Evolutionary conservation across 352 stramenopile species (phyloP), one percentile per base, ranked within the genome.

Genomic region (Phytophthora pini): DNA sequence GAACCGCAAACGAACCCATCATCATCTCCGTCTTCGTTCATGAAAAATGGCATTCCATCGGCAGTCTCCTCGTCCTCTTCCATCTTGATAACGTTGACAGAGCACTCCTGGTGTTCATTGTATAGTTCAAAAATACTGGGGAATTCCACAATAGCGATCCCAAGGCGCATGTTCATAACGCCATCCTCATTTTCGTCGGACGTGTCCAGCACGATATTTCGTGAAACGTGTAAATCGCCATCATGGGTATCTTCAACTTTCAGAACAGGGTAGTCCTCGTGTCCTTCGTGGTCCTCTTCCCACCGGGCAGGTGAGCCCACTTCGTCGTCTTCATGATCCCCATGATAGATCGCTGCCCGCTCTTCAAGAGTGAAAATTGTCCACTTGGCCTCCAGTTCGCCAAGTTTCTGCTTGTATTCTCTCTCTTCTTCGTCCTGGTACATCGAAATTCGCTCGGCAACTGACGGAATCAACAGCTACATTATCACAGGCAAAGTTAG

Each of bases 31-130:
- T 76, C 67, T 34, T 89, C 77, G 24, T 71, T 80, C 72, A 90
- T 89, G 57, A 93, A 92, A 59, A 88, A 89, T 6, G 83, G 81
- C 56, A 90, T 83, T 13, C 61, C 65, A 38, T 78, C 69, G 2
- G 74, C 60, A 24, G 76, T 68, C 24, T 90, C 86, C 63, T 94
- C 86, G 56, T 94, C 86, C 62, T 94, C 86, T 45, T 94, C 86
- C 57, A 92, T 76, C 56, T 91, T 90, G 8, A 94, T 63, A 15
- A 94, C 49, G 10, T 79, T 87, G 15, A 94, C 53, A 1, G 66
- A 72, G 54, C 83, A 92, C 51, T 88, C 77, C 50, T 92, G 80
- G 46, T 90, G 74, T 50, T 90, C 83, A 29, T 80, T 91, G 59
- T 84, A 90, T 4, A 79, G 44, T 63, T 89, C 75, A 60, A 92